These are phyloP conservation scores for Thraustochytrium sp. DNA, from an alignment of 352 stramenopile genomes.

Conservation along the genomic window DNA sequence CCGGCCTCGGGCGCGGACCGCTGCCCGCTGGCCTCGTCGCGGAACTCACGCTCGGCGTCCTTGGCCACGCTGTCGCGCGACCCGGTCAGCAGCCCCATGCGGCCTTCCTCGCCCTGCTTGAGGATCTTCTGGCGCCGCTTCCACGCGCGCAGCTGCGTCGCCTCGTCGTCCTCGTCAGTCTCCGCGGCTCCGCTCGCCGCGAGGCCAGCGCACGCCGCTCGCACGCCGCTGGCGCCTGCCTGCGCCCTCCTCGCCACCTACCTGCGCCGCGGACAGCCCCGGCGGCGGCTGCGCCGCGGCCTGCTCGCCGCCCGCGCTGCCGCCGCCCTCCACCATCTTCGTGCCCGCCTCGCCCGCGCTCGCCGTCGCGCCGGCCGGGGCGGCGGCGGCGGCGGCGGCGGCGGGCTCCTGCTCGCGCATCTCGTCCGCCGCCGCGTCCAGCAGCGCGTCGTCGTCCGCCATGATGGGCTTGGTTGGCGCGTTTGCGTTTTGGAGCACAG, in stretches of 20 bases:
- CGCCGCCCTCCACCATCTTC: background rate
- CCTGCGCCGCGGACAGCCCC: conserved; percentile 24
- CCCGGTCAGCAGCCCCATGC: conserved; percentile 10
- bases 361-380: background rate
- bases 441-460: conserved; percentile 4
- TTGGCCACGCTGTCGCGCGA: conserved; percentile 11
- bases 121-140: conserved; percentile 26
- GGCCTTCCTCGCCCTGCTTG: background rate
- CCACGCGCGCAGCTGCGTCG: conserved; percentile 20
- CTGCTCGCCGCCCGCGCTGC: no score
- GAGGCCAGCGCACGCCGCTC: background rate
- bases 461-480: no score
- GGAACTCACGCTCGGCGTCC: background rate
- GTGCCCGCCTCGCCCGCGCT: background rate
- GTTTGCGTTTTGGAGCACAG: no score
- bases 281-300: background rate
- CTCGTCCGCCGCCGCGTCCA: background rate
- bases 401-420: no score
- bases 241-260: no score
- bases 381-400: no score
- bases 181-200: background rate
- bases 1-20: background rate
- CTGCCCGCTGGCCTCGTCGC: background rate
- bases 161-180: no score
- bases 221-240: conserved; percentile 36